A percentile compares a stretch with the other conserved stretches of the same genome.
Evolutionary conservation across 2,329 filamentous ascomycete genomes (phyloP).

Genomic region (Ophiosphaerella korrae): DNA sequence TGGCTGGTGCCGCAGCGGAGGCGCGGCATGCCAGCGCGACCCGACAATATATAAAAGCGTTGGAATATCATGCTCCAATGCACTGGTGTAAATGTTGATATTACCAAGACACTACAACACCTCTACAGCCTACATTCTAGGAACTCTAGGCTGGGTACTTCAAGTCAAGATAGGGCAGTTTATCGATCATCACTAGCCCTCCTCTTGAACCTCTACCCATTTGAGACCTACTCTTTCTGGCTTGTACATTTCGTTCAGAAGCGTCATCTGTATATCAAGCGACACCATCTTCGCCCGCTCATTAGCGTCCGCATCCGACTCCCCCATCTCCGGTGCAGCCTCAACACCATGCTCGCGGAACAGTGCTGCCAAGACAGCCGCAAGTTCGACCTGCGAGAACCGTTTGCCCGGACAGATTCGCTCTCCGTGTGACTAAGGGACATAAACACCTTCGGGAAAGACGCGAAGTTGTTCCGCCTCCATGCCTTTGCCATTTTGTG

Average conservation of each 20-base stretch:
- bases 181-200: too few relatives aligned
- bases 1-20: too few relatives aligned
- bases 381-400: constrained; percentile 47
- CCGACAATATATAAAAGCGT: too few relatives aligned
- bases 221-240: neutral
- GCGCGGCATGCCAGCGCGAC: too few relatives aligned
- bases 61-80: too few relatives aligned
- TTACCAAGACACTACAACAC: too few relatives aligned
- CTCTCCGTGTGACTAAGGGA: constrained; percentile 39
- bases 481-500: neutral
- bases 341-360: constrained; percentile 8
- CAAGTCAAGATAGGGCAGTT: too few relatives aligned
- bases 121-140: too few relatives aligned
- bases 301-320: neutral
- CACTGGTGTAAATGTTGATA: too few relatives aligned
- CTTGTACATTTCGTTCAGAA: neutral
- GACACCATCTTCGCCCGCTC: neutral
- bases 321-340: neutral
- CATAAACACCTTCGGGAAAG: constrained; percentile 2
- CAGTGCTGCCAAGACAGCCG: constrained; percentile 34
- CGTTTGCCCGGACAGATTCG: constrained; percentile 41
- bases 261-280: neutral
- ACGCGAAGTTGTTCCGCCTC: neutral
- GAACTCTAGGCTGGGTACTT: too few relatives aligned
- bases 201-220: neutral